Evolutionary conservation across 345 rosid genomes (phyloP).

Genomic region (Mercurialis annua): DNA sequence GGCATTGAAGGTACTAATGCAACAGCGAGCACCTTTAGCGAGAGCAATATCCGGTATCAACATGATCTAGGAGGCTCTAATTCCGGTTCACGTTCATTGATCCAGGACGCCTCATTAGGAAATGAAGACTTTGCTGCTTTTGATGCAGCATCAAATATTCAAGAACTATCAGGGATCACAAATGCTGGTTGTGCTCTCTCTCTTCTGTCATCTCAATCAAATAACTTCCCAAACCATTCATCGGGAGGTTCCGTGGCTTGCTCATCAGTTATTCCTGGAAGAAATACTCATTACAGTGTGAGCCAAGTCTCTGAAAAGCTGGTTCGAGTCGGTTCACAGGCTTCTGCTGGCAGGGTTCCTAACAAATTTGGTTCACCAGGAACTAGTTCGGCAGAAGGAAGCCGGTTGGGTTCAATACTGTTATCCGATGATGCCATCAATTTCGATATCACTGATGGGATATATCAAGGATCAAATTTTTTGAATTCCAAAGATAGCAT

Average conservation of each 20-base stretch:
- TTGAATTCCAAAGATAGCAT: conserved; percentile 28
- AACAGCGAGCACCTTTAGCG: conserved; percentile 28
- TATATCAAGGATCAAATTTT: conserved; percentile 33
- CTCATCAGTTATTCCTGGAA: conserved; percentile 21
- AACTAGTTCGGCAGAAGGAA: conserved; percentile 34
- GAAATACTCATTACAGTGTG: conserved; percentile 9
- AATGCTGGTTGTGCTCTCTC: conserved; percentile 55
- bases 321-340: conserved; percentile 24
- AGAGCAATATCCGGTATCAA: conserved; percentile 22
- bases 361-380: conserved; percentile 31
- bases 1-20: conserved; percentile 28
- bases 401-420: conserved; percentile 26
- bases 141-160: conserved; percentile 32
- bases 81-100: conserved; percentile 31
- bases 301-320: conserved; percentile 27
- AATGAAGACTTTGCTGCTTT: conserved; percentile 34
- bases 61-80: conserved; percentile 28
- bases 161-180: conserved; percentile 35
- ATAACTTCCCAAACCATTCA: conserved; percentile 30
- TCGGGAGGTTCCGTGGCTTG: conserved; percentile 27
- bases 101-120: conserved; percentile 36
- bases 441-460: conserved; percentile 28
- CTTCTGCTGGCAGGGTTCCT: conserved; percentile 24
- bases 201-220: conserved; percentile 64
- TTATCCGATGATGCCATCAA: conserved; percentile 34